These are phyloP conservation scores for Chlorophyllum brunneum DNA, from an alignment of 768 basidiomycete genomes.

Conservation along the genomic window DNA sequence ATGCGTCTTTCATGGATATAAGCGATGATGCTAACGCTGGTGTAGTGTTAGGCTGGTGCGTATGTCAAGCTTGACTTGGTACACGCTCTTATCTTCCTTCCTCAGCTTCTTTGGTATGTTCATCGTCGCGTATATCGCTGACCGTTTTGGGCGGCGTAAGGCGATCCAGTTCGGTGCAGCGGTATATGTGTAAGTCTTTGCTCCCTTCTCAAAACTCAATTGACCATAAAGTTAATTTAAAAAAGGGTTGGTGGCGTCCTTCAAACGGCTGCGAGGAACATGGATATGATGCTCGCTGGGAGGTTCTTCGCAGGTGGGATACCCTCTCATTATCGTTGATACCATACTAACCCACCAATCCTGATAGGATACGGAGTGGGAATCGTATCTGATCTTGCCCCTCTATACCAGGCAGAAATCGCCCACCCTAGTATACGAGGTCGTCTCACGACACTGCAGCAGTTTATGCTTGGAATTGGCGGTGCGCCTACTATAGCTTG, in stretches of 20 bases:
- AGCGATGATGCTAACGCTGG: not conserved
- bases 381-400: slow-evolving; percentile 46
- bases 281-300: slow-evolving; percentile 46
- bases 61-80: not conserved
- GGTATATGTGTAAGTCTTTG: slow-evolving; percentile 30
- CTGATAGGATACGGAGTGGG: slow-evolving; percentile 36
- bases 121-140: slow-evolving; percentile 37
- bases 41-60: slow-evolving; percentile 36
- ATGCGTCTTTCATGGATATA: not conserved
- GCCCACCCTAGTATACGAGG: slow-evolving; percentile 55
- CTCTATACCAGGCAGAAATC: slow-evolving; percentile 53
- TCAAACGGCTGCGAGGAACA: slow-evolving; percentile 42
- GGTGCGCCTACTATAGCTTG: slow-evolving; percentile 20
- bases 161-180: slow-evolving; percentile 38
- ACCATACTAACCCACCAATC: not conserved
- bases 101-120: slow-evolving; percentile 41
- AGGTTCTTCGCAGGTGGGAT: slow-evolving; percentile 44
- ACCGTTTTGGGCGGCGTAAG: slow-evolving; percentile 32
- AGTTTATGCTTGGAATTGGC: slow-evolving; percentile 50
- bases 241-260: slow-evolving; percentile 39
- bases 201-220: not conserved
- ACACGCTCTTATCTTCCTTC: too few species aligned
- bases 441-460: slow-evolving; percentile 49
- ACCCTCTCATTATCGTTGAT: not conserved
- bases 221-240: not conserved